Conservation (phyloP, 1,284 basidiomycete species). For the Boletus chippewaensis region DNA sequence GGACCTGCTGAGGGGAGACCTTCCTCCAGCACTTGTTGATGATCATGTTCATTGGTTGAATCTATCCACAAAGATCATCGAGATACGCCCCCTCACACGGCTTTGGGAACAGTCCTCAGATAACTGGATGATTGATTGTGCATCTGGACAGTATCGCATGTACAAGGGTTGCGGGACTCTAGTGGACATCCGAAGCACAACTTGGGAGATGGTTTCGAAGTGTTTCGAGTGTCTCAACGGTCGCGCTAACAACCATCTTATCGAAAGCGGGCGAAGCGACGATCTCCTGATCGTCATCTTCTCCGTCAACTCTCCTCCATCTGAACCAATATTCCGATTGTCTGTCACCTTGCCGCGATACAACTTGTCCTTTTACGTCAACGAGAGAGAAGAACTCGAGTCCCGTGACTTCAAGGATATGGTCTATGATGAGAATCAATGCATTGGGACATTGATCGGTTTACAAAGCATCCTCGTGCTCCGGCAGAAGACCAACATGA, state of each 20-base stretch:
- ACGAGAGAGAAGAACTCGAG: not conserved
- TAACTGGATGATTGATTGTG: slow-evolving; percentile 6
- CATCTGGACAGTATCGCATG: not conserved
- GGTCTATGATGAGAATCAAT: not conserved
- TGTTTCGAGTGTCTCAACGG: not conserved
- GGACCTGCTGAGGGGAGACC: no score
- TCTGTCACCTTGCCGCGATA: slow-evolving; percentile 34
- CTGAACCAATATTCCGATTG: slow-evolving; percentile 6
- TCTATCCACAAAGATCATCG: no score
- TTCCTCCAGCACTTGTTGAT: no score
- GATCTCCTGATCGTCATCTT: no score
- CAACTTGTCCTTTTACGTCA: slow-evolving; percentile 21
- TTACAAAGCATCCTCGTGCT: slow-evolving; percentile 38
- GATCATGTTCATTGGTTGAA: no score
- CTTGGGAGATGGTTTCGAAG: not conserved
- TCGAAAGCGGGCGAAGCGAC: no score
- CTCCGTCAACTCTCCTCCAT: not conserved
- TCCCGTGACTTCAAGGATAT: not conserved
- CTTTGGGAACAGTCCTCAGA: no score
- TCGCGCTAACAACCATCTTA: no score
- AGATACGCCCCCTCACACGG: no score
- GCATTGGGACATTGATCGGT: slow-evolving; percentile 10
- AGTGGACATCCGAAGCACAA: slow-evolving; percentile 7
- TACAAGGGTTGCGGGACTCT: slow-evolving; percentile 1
- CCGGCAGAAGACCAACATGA: slow-evolving; percentile 11